Base-by-base conservation (phyloP, 768 basidiomycete species). In the Multifurca ochricompacta region DNA sequence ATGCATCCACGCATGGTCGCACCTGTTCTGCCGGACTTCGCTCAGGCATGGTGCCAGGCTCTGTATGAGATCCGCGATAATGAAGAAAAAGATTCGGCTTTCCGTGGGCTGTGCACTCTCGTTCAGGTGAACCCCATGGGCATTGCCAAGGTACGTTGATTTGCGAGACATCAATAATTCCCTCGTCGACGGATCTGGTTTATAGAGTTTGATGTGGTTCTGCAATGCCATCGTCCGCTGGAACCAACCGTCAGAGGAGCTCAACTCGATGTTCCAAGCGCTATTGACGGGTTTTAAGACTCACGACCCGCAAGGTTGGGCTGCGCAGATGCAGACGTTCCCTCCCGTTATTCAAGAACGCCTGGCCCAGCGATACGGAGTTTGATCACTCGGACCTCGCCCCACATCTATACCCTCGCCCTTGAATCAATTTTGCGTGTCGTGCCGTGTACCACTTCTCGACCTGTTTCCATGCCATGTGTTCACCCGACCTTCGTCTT, bases 41-140 rank as follows among this genome's bases (percentile, higher is more conserved):
- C 92, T 4, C 88, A 91, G 68, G 83, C 88, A 13, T 99, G 96
- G 96, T 96, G 95, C 69, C 89, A 91, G 63, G 93, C 95, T 6
- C 73, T 99, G 50, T 93, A 93, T 67, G 96, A 98, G 70, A 99
- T 99, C 68, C 85, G 96, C 59, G 96, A 99, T 65, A 99, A 98
- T 64, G 95, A 98, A 63, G 96, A 99, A 75, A 99, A 98, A 72
- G 96, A 97, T 65, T 97, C 93, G 19, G 96, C 96, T 6, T 99
- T 98, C 82, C 79, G 94, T 53, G 96, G 96, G 2, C 81, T 99
- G 63, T 99, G 96, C 70, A 91, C 91, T 27, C 83, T 97, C 34
- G 91, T 98, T 56, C 91, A 94, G 69, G 82, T 82, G 28, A 99
- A 99, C 67, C 96, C 96, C 16, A 81, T 81, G 57, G 96, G 95